These are phyloP conservation scores for Corylus heterophylla DNA, from an alignment of 306 rosid species.

Conservation along the genomic window DNA sequence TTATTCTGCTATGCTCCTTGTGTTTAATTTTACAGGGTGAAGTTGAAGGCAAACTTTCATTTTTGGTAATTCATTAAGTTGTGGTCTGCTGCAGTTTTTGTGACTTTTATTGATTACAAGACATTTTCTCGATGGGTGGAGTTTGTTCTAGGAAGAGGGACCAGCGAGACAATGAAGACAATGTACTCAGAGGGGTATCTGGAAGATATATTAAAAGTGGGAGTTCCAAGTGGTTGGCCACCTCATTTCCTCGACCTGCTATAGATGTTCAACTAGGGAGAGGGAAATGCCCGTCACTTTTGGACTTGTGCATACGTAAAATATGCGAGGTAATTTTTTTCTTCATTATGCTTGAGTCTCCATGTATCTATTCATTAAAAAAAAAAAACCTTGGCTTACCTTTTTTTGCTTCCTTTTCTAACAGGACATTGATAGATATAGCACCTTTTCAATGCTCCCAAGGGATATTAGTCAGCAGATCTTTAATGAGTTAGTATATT, in stretches of 20 bases:
- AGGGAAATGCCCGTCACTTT: slow-evolving; percentile 64
- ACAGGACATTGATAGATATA: slow-evolving; percentile 71
- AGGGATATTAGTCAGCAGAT: slow-evolving; percentile 89
- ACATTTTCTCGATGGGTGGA: slow-evolving; percentile 76
- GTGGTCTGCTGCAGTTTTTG: slow-evolving; percentile 41
- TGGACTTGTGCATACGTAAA: slow-evolving; percentile 69
- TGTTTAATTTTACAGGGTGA: slow-evolving; percentile 37
- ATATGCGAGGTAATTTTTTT: slow-evolving; percentile 55
- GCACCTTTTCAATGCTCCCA: slow-evolving; percentile 64
- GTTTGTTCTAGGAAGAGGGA: slow-evolving; percentile 89
- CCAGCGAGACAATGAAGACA: slow-evolving; percentile 52
- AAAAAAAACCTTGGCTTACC: slow-evolving; percentile 12
- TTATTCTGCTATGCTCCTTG: slow-evolving; percentile 33
- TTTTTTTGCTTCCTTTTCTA: slow-evolving; percentile 25
- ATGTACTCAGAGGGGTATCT: slow-evolving; percentile 44
- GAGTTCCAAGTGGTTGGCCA: slow-evolving; percentile 86
- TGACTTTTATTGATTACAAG: slow-evolving; percentile 38
- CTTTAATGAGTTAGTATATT: slow-evolving; percentile 69
- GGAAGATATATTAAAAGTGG: slow-evolving; percentile 72
- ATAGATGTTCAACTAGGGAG: slow-evolving; percentile 43
- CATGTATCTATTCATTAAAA: background rate
- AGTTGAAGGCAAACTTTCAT: slow-evolving; percentile 31
- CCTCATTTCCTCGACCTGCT: slow-evolving; percentile 63
- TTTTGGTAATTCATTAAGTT: slow-evolving; percentile 39
- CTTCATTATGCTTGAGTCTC: background rate